phyloP scores from a whole-genome alignment of 2,329 filamentous ascomycete species.

The Nectriaceae sp. region DNA sequence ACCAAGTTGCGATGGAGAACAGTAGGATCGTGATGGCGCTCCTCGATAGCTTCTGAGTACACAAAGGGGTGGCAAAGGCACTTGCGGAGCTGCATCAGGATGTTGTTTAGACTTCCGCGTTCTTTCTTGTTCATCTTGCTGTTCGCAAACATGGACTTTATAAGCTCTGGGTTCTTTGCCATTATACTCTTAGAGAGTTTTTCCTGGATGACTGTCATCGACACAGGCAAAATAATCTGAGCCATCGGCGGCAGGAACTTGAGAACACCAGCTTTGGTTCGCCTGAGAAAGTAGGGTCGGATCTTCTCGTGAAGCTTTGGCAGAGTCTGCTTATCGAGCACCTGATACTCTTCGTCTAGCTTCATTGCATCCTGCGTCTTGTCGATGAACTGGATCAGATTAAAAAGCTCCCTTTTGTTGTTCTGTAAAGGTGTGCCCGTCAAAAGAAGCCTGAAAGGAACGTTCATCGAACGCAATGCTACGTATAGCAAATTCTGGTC shows the following conservation, averaged over 20 bases:
- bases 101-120: constrained; percentile 84
- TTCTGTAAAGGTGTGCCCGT: constrained; percentile 95
- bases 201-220: constrained; percentile 91
- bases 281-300: constrained; percentile 66
- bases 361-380: constrained; percentile 66
- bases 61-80: constrained; percentile 96
- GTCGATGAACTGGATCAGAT: constrained; percentile 93
- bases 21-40: constrained; percentile 63
- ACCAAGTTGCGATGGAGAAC: constrained; percentile 79
- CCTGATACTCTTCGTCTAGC: constrained; percentile 73
- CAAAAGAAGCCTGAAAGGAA: constrained; percentile 82
- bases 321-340: constrained; percentile 83
- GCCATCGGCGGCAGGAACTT: constrained; percentile 91
- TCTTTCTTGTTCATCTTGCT: constrained; percentile 69
- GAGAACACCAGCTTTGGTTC: constrained; percentile 88
- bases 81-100: constrained; percentile 91
- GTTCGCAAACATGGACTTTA: constrained; percentile 80
- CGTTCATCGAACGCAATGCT: constrained; percentile 70
- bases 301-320: constrained; percentile 81
- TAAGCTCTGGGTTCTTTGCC: constrained; percentile 84
- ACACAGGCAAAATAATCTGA: constrained; percentile 94
- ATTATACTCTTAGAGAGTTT: constrained; percentile 93
- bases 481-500: constrained; percentile 82
- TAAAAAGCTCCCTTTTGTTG: constrained; percentile 92
- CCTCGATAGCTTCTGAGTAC: constrained; percentile 88